Evolutionary conservation across 352 stramenopile genomes (phyloP).

Genomic region (Phytophthora quininea): DNA sequence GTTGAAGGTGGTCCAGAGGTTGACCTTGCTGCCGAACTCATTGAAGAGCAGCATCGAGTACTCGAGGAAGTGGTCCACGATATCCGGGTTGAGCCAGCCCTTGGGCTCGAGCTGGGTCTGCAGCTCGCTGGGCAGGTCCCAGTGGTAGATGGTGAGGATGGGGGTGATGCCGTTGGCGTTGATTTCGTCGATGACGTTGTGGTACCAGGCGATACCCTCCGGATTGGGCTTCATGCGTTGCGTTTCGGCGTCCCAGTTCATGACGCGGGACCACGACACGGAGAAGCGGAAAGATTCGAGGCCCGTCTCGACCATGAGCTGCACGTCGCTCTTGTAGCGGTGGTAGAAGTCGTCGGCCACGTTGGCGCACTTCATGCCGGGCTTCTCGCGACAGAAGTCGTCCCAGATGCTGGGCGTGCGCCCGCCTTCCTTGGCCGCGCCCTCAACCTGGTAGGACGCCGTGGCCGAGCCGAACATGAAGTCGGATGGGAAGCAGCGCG

Average conservation of each 20-base stretch:
- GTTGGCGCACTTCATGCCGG: constrained; percentile 80
- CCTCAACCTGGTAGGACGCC: constrained; percentile 93
- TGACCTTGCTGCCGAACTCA: constrained; percentile 90
- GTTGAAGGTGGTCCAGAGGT: constrained; percentile 96
- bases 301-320: constrained; percentile 90
- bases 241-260: constrained; percentile 70
- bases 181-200: constrained; percentile 87
- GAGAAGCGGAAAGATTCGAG: constrained; percentile 93
- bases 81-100: constrained; percentile 49
- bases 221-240: constrained; percentile 70
- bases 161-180: constrained; percentile 79
- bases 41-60: constrained; percentile 91
- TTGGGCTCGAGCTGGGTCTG: constrained; percentile 67
- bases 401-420: constrained; percentile 92
- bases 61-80: constrained; percentile 69
- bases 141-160: constrained; percentile 94
- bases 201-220: constrained; percentile 91
- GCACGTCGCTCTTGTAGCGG: constrained; percentile 89
- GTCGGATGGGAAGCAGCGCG: constrained; percentile 45
- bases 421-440: constrained; percentile 72
- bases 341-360: constrained; percentile 94
- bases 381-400: constrained; percentile 72
- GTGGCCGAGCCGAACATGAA: constrained; percentile 89
- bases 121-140: constrained; percentile 91
- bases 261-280: constrained; percentile 90